phyloP scores from a whole-genome alignment of 2,329 filamentous ascomycete species.

The Fusarium nanum region DNA sequence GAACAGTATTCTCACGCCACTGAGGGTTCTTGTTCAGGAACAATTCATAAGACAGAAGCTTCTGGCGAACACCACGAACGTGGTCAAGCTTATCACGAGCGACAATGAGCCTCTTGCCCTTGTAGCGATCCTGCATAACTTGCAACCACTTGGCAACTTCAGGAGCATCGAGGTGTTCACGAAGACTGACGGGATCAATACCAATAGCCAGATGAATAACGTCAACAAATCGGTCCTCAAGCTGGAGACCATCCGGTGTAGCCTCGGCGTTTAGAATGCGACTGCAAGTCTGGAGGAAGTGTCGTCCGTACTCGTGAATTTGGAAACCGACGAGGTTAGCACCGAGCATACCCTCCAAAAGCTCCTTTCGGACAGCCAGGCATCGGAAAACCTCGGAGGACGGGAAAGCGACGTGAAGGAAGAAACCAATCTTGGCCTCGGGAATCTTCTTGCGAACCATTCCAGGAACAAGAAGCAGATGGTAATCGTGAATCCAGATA shows the following conservation, averaged over 20 bases:
- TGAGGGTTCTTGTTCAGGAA: slow-evolving; percentile 95
- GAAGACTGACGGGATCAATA: slow-evolving; percentile 84
- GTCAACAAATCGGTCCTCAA: slow-evolving; percentile 94
- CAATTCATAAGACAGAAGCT: slow-evolving; percentile 89
- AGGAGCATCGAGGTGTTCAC: slow-evolving; percentile 74
- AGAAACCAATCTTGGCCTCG: slow-evolving; percentile 95
- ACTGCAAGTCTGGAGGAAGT: slow-evolving; percentile 96
- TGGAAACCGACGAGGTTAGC: slow-evolving; percentile 95
- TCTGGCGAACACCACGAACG: slow-evolving; percentile 91
- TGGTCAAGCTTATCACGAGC: slow-evolving; percentile 94
- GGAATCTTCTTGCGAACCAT: slow-evolving; percentile 93
- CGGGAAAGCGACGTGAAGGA: slow-evolving; percentile 93
- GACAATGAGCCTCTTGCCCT: slow-evolving; percentile 90
- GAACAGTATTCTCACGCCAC: slow-evolving; percentile 86
- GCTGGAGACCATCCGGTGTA: slow-evolving; percentile 85
- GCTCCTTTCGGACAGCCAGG: slow-evolving; percentile 84
- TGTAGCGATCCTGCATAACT: slow-evolving; percentile 84
- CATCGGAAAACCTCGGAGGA: slow-evolving; percentile 97
- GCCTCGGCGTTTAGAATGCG: slow-evolving; percentile 91
- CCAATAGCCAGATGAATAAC: slow-evolving; percentile 88
- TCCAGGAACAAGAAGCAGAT: slow-evolving; percentile 85
- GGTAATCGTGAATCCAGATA: slow-evolving; percentile 97
- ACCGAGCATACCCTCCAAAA: slow-evolving; percentile 92
- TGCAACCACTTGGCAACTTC: slow-evolving; percentile 83
- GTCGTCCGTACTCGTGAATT: slow-evolving; percentile 90